phyloP scores from a whole-genome alignment of 179 eudicot species.

The Nepenthes alata region DNA sequence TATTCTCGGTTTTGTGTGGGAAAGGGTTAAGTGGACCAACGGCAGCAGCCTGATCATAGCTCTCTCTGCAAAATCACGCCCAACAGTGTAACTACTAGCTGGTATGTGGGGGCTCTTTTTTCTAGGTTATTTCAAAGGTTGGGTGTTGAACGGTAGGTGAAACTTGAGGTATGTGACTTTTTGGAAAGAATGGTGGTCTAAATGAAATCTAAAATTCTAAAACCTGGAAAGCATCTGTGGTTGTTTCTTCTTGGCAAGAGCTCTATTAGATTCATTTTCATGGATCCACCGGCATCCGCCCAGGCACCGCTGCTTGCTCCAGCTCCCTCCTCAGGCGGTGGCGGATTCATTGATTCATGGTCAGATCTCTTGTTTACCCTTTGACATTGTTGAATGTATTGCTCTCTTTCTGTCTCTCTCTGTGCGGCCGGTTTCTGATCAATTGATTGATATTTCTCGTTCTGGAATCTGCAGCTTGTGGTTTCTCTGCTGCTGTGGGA shows the following conservation, averaged over 20 bases:
- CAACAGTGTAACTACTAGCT: no score
- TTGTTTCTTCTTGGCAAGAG: background rate
- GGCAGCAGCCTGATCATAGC: no score
- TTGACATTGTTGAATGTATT: background rate
- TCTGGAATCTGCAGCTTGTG: conserved; percentile 11
- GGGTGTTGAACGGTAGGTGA: no score
- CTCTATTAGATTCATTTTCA: background rate
- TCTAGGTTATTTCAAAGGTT: no score
- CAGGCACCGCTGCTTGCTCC: conserved; percentile 2
- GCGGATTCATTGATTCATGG: conserved; percentile 7
- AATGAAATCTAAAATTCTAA: no score
- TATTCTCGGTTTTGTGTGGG: no score
- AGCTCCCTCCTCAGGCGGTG: conserved; percentile 3
- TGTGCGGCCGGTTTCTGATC: background rate
- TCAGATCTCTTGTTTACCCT: background rate
- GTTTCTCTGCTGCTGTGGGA: conserved; percentile 28
- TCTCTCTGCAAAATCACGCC: no score
- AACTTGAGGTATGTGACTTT: no score
- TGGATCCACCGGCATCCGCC: conserved; percentile 4
- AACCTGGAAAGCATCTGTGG: no score
- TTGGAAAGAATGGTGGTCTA: no score
- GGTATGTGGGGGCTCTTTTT: no score
- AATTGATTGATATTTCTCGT: background rate
- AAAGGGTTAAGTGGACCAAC: no score
- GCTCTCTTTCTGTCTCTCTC: background rate